These are phyloP conservation scores for Termitomyces sp. DNA, from an alignment of 768 basidiomycete species.

Conservation along the genomic window DNA sequence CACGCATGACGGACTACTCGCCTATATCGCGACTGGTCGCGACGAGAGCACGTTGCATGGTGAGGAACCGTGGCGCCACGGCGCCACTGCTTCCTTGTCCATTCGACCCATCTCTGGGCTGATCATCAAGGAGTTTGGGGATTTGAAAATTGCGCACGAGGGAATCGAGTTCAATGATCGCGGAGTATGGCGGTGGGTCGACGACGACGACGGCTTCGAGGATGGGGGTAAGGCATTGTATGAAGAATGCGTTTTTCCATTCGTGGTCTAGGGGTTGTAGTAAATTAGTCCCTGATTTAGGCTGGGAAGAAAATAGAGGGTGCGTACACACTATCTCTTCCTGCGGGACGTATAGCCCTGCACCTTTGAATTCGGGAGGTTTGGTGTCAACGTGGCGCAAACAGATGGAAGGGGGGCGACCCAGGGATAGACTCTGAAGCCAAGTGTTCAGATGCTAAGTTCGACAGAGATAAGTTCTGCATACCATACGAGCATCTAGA, in stretches of 20 bases:
- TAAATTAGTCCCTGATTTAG: neutral
- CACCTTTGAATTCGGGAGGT: slow-evolving; percentile 46
- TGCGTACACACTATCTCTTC: slow-evolving; percentile 50
- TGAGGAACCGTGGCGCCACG: slow-evolving; percentile 45
- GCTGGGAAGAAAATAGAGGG: neutral
- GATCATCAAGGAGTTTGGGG: slow-evolving; percentile 47
- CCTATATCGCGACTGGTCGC: slow-evolving; percentile 63
- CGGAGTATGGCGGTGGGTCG: slow-evolving; percentile 46
- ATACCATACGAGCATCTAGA: slow-evolving; percentile 66
- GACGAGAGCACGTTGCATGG: slow-evolving; percentile 64
- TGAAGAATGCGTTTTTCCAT: slow-evolving; percentile 69
- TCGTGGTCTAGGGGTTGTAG: slow-evolving; percentile 57
- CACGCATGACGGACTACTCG: slow-evolving; percentile 20
- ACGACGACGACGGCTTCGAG: slow-evolving; percentile 55
- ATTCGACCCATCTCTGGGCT: slow-evolving; percentile 23
- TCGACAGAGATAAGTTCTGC: neutral
- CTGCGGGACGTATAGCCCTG: slow-evolving; percentile 43
- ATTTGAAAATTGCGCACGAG: slow-evolving; percentile 52
- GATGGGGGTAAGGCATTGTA: slow-evolving; percentile 59
- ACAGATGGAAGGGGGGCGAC: slow-evolving; percentile 67
- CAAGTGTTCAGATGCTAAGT: neutral
- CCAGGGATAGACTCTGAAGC: slow-evolving; percentile 60
- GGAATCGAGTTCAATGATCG: slow-evolving; percentile 51
- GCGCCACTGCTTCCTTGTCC: slow-evolving; percentile 1
- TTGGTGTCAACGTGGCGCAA: slow-evolving; percentile 64